These are phyloP conservation scores for Alternaria rosae DNA, from an alignment of 2,329 filamentous ascomycete species.

Conservation along the genomic window DNA sequence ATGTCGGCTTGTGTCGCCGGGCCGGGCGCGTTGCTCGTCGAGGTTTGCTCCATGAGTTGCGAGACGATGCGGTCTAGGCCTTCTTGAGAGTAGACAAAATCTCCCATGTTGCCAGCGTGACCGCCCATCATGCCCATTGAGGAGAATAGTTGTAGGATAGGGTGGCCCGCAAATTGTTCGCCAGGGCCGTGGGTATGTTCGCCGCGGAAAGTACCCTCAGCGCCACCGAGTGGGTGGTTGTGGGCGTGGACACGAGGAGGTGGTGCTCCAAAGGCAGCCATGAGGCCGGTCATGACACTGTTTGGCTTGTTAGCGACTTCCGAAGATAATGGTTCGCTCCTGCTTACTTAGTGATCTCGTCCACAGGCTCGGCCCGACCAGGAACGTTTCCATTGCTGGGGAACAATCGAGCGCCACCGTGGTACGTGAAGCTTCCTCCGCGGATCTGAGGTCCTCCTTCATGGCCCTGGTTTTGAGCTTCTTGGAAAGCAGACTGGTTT, in stretches of 20 bases:
- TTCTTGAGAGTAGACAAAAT: conserved; percentile 90
- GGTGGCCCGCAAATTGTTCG: conserved; percentile 27
- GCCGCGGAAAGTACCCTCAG: conserved; percentile 14
- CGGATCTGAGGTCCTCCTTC: conserved; percentile 20
- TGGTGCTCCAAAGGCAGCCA: conserved; percentile 44
- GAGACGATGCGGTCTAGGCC: conserved; percentile 88
- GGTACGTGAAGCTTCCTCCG: conserved; percentile 41
- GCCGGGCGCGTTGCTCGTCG: conserved; percentile 77
- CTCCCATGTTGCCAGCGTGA: conserved; percentile 63
- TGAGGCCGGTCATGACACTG: conserved; percentile 44
- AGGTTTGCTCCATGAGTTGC: conserved; percentile 84
- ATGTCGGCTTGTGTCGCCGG: conserved; percentile 82
- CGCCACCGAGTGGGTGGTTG: conserved; percentile 11
- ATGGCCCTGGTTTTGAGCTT: conserved; percentile 20
- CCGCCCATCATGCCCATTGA: conserved; percentile 37
- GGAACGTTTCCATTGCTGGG: conserved; percentile 62
- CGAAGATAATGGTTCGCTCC: conserved; percentile 49
- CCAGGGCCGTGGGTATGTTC: conserved; percentile 13
- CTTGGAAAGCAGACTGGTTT: conserved; percentile 24
- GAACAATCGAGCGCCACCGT: conserved; percentile 49
- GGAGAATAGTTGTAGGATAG: conserved; percentile 56
- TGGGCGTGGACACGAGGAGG: conserved; percentile 25
- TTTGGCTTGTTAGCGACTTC: conserved; percentile 22
- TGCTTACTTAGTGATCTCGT: conserved; percentile 51
- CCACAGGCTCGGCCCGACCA: conserved; percentile 56